A percentile compares a stretch with the other conserved stretches of the same genome.
Evolutionary conservation across 495 filamentous ascomycete species (phyloP).

Genomic region (Astrothelium subdiscretum): DNA sequence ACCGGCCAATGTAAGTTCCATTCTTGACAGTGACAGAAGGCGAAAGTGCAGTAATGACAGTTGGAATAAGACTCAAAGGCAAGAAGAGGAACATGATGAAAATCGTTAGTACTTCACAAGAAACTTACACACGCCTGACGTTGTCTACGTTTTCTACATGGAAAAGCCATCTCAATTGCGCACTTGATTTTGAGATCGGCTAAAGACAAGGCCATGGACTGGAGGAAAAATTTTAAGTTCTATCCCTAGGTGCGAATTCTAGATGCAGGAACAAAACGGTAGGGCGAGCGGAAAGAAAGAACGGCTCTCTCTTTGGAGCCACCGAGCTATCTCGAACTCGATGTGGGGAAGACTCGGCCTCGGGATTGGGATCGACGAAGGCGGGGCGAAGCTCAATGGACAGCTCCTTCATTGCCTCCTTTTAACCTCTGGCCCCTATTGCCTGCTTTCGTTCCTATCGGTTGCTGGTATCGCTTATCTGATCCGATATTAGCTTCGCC

Average conservation of each 20-base stretch:
- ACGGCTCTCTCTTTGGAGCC: no score
- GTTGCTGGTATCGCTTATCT: no score
- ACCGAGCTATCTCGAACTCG: no score
- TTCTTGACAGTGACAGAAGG: slow-evolving; percentile 21
- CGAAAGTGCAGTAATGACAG: not conserved
- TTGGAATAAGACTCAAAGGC: not conserved
- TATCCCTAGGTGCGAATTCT: not conserved
- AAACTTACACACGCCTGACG: not conserved
- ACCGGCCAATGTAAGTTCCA: slow-evolving; percentile 35
- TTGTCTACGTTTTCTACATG: not conserved
- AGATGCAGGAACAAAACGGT: not conserved
- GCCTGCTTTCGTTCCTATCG: no score
- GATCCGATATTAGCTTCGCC: no score
- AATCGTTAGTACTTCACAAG: not conserved
- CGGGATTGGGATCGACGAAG: not conserved
- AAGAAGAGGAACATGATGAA: not conserved
- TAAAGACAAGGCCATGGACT: not conserved
- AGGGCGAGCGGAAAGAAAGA: no score
- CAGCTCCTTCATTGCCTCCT: not conserved
- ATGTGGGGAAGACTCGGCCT: not conserved
- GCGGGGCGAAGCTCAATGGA: not conserved
- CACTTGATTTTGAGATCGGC: not conserved
- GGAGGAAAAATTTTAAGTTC: not conserved
- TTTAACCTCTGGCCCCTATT: not conserved
- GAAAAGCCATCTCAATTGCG: not conserved